Base-by-base conservation (phyloP, 2,329 filamentous ascomycete genomes). In the Aspergillus hortae region DNA sequence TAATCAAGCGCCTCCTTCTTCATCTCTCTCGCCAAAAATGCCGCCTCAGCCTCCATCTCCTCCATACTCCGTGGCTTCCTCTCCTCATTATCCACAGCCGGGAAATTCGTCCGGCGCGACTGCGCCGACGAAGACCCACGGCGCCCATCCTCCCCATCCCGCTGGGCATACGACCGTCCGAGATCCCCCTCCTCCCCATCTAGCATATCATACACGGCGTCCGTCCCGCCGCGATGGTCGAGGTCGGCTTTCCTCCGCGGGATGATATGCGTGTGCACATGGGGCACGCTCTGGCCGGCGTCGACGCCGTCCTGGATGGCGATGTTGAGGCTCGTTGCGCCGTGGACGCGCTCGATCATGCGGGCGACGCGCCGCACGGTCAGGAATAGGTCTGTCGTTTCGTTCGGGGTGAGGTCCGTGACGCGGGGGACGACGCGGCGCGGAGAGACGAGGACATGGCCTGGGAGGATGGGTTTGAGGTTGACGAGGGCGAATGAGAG, bases 211-310 rank as follows among this genome's bases (percentile, higher is more conserved):
- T 99, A 97, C 47, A 99, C 81, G 54, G 82, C 83, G 71, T 96
- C 92, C 7, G 78, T 81, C 45, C 82, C 78, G 10, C 81, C 78
- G 57, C 75, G 67, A 69, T 79, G 67, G 49, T 84, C 79, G 36
- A 85, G 65, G 71, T 87, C 84, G 7, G 74, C 80, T 52, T 74
- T 76, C 53, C 76, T 77, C 33, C 92, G 77, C 17, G 92, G 92
- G 49, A 96, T 92, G 45, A 96, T 82, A 74, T 99, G 94, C 23
- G 91, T 88, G 74, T 99, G 94, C 12, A 96, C 85, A 74, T 99
- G 94, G 7, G 90, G 80, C 42, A 99, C 92, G 52, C 90, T 96
- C 80, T 99, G 94, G 0, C 94, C 94, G 1, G 94, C 90, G 54
- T 91, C 90, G 30, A 79, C 76, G 17, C 94, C 94, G 70, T 99